phyloP scores from a whole-genome alignment of 768 basidiomycete genomes.

The Tulasnella sp. region DNA sequence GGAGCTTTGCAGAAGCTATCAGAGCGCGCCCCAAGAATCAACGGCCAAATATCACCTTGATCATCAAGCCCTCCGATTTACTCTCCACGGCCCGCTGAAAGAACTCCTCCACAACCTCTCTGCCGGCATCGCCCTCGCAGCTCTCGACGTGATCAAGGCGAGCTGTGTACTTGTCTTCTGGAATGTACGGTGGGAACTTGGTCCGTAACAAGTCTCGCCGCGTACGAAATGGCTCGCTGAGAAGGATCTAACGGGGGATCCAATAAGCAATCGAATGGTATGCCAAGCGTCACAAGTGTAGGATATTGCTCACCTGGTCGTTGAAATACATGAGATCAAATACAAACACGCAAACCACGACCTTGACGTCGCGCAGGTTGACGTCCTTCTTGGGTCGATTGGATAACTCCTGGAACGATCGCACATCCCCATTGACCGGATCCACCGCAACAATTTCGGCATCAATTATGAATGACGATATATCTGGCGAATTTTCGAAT shows the following conservation, averaged over 20 bases:
- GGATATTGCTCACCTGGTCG: conserved; percentile 50
- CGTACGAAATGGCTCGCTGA: conserved; percentile 60
- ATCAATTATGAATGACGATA: conserved; percentile 68
- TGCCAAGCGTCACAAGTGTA: neutral
- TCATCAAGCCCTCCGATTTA: conserved; percentile 88
- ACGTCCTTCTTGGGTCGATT: conserved; percentile 82
- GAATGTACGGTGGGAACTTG: conserved; percentile 48
- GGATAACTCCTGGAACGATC: conserved; percentile 80
- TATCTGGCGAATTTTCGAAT: conserved; percentile 37
- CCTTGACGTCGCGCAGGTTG: conserved; percentile 58
- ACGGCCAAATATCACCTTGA: conserved; percentile 50
- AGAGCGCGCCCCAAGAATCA: conserved; percentile 10
- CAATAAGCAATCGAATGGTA: neutral
- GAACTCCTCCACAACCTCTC: conserved; percentile 60
- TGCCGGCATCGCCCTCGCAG: conserved; percentile 55
- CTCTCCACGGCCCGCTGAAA: conserved; percentile 67
- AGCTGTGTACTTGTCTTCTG: conserved; percentile 43
- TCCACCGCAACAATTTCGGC: conserved; percentile 85
- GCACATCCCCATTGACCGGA: conserved; percentile 49
- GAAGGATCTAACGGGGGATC: conserved; percentile 45
- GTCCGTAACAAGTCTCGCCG: conserved; percentile 58
- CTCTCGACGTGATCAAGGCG: conserved; percentile 67
- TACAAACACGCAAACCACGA: conserved; percentile 73
- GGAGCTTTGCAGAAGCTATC: conserved; percentile 39
- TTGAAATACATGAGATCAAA: conserved; percentile 89